These are phyloP conservation scores for Pseudogymnoascus sp. DNA, from an alignment of 2,329 filamentous ascomycete genomes.

Conservation along the genomic window DNA sequence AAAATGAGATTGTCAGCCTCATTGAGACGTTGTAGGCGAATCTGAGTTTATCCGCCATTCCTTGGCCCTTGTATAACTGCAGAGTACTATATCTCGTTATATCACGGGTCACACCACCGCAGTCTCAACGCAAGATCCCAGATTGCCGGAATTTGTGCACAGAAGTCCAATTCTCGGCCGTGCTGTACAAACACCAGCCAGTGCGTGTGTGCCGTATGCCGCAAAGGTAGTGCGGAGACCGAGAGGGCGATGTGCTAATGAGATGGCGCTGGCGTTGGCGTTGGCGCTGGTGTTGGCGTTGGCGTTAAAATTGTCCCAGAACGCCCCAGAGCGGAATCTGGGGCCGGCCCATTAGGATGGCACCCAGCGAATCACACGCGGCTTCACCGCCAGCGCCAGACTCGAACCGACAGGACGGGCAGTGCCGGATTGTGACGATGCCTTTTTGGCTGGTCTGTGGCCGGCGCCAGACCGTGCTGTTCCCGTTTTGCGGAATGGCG, in stretches of 20 bases:
- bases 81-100: neutral
- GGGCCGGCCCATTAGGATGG: neutral
- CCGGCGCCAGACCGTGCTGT: constrained; percentile 1
- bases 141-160: neutral
- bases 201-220: neutral
- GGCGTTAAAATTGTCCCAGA: neutral
- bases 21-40: neutral
- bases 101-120: neutral
- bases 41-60: neutral
- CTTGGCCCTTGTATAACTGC: neutral
- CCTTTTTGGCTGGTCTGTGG: neutral
- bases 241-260: neutral
- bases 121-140: neutral
- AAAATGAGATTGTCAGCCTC: neutral
- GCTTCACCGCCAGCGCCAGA: neutral
- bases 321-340: neutral
- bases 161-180: neutral
- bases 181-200: neutral
- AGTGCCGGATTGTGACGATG: constrained; percentile 6
- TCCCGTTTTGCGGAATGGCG: constrained; percentile 2
- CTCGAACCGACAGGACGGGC: neutral
- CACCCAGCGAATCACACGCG: neutral
- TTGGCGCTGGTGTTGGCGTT: neutral
- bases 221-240: neutral
- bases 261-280: neutral